Evolutionary conservation across 129 eudicot species (phyloP).

Genomic region (Pittosporum tobira): DNA sequence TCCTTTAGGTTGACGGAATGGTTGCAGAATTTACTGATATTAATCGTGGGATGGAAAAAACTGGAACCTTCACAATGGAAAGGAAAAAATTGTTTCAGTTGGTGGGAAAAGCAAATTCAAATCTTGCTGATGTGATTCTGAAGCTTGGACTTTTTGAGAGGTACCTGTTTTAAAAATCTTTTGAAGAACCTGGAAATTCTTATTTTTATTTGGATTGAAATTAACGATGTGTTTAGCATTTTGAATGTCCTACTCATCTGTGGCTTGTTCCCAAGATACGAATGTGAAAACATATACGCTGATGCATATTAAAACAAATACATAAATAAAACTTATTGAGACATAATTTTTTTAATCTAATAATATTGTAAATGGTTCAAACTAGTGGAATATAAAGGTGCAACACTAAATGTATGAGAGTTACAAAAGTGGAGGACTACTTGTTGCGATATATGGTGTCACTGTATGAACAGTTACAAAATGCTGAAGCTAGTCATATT

Average conservation of each 20-base stretch:
- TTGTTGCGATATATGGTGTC: too few species aligned
- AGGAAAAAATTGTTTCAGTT: conserved; percentile 87
- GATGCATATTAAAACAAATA: too few species aligned
- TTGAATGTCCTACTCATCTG: too few species aligned
- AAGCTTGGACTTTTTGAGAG: conserved; percentile 97
- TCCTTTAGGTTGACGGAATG: conserved; percentile 82
- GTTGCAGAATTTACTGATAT: conserved; percentile 92
- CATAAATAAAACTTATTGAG: background rate
- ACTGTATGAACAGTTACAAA: too few species aligned
- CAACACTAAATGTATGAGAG: too few species aligned
- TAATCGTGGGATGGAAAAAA: conserved; percentile 91
- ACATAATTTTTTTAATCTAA: too few species aligned
- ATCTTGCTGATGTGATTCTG: conserved; percentile 94
- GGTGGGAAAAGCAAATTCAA: conserved; percentile 94
- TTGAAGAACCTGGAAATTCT: background rate
- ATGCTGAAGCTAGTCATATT: too few species aligned
- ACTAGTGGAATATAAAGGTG: too few species aligned
- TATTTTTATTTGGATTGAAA: background rate
- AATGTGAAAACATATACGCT: too few species aligned
- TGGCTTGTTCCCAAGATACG: background rate
- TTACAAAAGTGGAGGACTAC: too few species aligned
- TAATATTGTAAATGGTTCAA: too few species aligned
- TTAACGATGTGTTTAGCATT: background rate
- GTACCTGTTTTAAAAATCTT: conserved; percentile 16
- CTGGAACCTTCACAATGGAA: conserved; percentile 90